Conservation (phyloP, 2,329 filamentous ascomycete species). For the Colletotrichum aenigma region DNA sequence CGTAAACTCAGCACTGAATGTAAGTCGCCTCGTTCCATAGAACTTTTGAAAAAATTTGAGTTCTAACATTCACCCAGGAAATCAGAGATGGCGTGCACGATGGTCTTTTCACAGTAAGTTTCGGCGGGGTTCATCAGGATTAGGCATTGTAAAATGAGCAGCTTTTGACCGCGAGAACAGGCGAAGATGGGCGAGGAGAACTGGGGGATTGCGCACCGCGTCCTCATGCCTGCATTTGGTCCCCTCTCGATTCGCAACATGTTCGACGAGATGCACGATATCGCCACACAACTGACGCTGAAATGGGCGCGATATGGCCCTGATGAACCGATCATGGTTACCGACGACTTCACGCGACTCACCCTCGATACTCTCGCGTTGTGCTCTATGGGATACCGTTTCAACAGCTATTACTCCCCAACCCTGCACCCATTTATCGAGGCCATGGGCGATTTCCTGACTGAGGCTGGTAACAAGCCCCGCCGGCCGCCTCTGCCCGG, state of each 20-base stretch:
- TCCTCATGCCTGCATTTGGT: constrained; percentile 72
- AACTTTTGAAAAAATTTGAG: too few relatives aligned
- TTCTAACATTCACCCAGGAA: constrained; percentile 34
- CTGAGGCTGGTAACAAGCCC: constrained; percentile 55
- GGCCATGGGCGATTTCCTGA: constrained; percentile 65
- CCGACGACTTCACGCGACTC: constrained; percentile 66
- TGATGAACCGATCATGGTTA: constrained; percentile 51
- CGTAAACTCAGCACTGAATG: constrained; percentile 48
- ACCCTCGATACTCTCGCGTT: constrained; percentile 67
- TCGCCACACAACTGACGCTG: constrained; percentile 55
- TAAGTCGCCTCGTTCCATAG: not conserved
- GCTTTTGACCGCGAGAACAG: not conserved
- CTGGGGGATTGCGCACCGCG: constrained; percentile 61
- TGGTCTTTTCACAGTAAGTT: constrained; percentile 25
- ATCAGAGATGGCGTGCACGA: constrained; percentile 62
- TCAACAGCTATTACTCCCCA: constrained; percentile 62
- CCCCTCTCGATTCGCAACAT: constrained; percentile 67
- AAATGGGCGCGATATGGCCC: constrained; percentile 55
- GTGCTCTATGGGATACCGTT: constrained; percentile 62
- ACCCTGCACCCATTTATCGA: constrained; percentile 45
- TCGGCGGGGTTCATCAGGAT: not conserved
- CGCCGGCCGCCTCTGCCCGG: constrained; percentile 50
- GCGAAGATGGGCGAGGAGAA: constrained; percentile 21
- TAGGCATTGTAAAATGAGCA: not conserved
- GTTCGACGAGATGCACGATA: constrained; percentile 59